A percentile compares a stretch with the other conserved stretches of the same genome.
These are phyloP conservation scores for Phoma sp. DNA, from an alignment of 2,329 filamentous ascomycete species.

Conservation along the genomic window DNA sequence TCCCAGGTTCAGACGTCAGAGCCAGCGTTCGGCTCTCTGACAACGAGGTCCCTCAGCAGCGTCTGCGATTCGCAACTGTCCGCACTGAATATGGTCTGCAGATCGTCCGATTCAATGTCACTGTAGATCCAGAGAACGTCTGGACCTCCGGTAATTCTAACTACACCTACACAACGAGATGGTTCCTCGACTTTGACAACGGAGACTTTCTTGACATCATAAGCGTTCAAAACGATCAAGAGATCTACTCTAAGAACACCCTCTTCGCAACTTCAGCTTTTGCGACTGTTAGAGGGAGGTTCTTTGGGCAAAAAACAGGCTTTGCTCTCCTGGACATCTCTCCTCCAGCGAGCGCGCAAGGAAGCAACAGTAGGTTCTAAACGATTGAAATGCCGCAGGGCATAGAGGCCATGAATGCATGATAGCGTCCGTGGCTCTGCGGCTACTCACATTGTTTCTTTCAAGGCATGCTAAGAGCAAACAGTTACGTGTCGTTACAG, in stretches of 20 bases:
- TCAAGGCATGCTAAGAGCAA: no score
- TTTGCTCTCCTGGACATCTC: background rate
- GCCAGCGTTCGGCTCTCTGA: background rate
- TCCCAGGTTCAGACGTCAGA: background rate
- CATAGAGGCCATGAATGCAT: no score
- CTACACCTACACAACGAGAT: background rate
- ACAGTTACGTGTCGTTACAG: no score
- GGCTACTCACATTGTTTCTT: no score
- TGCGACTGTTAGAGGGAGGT: background rate
- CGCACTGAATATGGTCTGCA: background rate
- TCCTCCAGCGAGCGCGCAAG: background rate
- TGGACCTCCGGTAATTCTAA: background rate
- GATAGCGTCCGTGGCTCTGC: no score
- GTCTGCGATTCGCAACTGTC: background rate
- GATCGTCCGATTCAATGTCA: background rate
- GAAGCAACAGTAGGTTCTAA: no score
- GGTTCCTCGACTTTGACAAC: background rate
- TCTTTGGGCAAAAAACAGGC: background rate
- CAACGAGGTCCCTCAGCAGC: background rate
- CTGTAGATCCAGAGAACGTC: background rate
- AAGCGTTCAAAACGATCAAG: background rate
- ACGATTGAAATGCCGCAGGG: no score
- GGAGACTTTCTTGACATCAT: background rate
- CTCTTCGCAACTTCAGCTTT: background rate
- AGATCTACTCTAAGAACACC: background rate